Percentiles rank a stretch among this genome's conserved stretches.
Conservation (phyloP, 305 asterid genomes). For the Stenogyne calaminthoides region DNA sequence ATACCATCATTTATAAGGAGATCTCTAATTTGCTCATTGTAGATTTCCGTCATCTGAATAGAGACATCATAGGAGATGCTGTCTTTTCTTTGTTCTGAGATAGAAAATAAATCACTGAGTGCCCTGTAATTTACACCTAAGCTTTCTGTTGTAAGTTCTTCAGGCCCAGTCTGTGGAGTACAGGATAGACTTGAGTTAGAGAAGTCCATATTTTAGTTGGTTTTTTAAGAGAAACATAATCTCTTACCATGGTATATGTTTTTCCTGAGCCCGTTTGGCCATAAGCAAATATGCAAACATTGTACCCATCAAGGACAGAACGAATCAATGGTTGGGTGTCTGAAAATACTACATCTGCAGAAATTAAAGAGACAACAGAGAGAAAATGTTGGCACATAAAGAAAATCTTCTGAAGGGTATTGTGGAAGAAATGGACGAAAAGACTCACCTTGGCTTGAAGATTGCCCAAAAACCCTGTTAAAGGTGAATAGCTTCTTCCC, state of each 20-base stretch:
- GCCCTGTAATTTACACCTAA: constrained; percentile 93
- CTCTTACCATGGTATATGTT: constrained; percentile 83
- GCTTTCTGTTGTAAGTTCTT: constrained; percentile 66
- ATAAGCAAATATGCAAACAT: constrained; percentile 94
- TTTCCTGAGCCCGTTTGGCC: constrained; percentile 99
- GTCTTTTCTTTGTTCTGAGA: constrained; percentile 84
- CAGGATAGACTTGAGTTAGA: constrained; percentile 18
- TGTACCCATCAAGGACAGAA: constrained; percentile 92
- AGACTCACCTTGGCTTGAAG: constrained; percentile 81
- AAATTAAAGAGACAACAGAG: constrained; percentile 22
- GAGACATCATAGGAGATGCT: constrained; percentile 68
- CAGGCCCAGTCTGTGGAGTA: constrained; percentile 74
- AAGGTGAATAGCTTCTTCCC: constrained; percentile 73
- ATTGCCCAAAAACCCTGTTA: constrained; percentile 81
- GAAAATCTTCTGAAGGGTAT: constrained; percentile 13
- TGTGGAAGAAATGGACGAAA: constrained; percentile 17
- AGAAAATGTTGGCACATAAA: constrained; percentile 18
- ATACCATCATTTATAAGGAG: constrained; percentile 74
- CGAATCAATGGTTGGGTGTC: constrained; percentile 93
- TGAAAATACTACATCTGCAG: constrained; percentile 75
- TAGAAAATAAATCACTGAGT: constrained; percentile 71
- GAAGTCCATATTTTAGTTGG: neutral
- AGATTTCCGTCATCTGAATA: constrained; percentile 96
- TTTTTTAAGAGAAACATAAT: constrained; percentile 2
- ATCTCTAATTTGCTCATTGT: constrained; percentile 96